Evolutionary conservation across 352 stramenopile genomes (phyloP).

Genomic region (Globisporangium cederbergense): DNA sequence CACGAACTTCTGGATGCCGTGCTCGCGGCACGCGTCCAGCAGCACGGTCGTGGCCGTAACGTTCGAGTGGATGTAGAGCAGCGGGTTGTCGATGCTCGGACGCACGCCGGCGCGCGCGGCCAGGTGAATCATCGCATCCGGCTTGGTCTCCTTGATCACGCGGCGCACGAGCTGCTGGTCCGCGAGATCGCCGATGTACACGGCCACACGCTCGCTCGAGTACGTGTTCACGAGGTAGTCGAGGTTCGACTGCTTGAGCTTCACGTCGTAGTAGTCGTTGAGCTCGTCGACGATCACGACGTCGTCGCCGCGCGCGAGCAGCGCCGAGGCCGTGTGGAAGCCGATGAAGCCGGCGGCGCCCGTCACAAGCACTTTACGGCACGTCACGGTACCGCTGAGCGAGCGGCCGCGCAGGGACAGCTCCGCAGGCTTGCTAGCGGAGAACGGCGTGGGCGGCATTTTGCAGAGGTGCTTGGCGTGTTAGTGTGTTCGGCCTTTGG

Average conservation of each 20-base stretch:
- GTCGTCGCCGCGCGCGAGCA: conserved; percentile 85
- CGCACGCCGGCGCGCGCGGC: conserved; percentile 95
- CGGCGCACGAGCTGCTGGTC: conserved; percentile 88
- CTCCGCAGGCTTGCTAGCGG: conserved; percentile 17
- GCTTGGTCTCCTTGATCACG: conserved; percentile 87
- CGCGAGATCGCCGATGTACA: conserved; percentile 93
- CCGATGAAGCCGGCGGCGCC: conserved; percentile 97
- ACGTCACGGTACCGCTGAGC: neutral
- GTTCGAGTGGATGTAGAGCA: conserved; percentile 98
- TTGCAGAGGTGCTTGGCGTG: neutral
- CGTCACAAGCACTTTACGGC: conserved; percentile 67
- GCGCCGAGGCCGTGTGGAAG: conserved; percentile 90
- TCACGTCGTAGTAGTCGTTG: conserved; percentile 99
- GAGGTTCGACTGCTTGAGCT: conserved; percentile 96
- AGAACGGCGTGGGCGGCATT: conserved; percentile 27
- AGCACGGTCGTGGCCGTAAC: conserved; percentile 92
- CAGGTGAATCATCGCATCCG: conserved; percentile 92
- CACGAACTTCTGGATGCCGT: conserved; percentile 90
- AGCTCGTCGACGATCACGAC: conserved; percentile 98
- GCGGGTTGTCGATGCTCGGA: conserved; percentile 96
- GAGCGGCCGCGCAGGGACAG: conserved; percentile 7
- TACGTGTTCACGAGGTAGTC: conserved; percentile 65
- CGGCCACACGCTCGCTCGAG: conserved; percentile 46
- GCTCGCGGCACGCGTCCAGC: conserved; percentile 87
- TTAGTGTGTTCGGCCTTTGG: neutral